phyloP scores from a whole-genome alignment of 371 early-diverging fungal species.

The Chytridium lagenaria region DNA sequence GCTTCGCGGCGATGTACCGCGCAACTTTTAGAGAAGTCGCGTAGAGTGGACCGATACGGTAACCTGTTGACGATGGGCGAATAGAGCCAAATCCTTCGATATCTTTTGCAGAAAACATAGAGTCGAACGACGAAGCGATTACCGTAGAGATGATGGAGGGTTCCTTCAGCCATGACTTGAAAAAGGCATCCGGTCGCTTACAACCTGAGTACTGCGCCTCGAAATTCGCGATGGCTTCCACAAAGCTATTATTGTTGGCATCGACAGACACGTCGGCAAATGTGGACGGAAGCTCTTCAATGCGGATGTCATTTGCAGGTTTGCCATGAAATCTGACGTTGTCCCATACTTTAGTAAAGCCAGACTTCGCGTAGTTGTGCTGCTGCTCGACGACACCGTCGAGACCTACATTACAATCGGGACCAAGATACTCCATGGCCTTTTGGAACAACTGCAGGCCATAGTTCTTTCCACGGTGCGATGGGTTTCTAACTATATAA shows the following conservation, averaged over 20 bases:
- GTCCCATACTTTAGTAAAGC: constrained; percentile 14
- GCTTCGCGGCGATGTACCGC: neutral
- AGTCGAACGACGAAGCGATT: neutral
- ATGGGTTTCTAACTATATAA: constrained; percentile 1
- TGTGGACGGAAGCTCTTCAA: too few relatives aligned
- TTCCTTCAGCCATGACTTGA: constrained; percentile 10
- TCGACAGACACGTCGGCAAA: too few relatives aligned
- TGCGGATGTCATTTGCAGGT: too few relatives aligned
- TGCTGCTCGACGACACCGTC: constrained; percentile 26
- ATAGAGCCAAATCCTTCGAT: constrained; percentile 11
- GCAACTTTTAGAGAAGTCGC: neutral
- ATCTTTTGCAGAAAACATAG: neutral
- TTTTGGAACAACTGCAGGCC: constrained; percentile 9
- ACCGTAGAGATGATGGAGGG: neutral
- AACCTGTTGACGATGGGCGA: constrained; percentile 6
- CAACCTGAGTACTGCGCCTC: constrained; percentile 3
- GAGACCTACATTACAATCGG: constrained; percentile 3
- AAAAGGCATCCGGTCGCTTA: neutral
- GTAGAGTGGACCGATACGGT: constrained; percentile 18
- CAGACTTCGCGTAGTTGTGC: constrained; percentile 12
- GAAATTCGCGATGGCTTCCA: neutral
- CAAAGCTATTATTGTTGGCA: too few relatives aligned
- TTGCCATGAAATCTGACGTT: constrained; percentile 12
- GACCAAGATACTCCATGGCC: constrained; percentile 3
- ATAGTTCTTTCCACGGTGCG: neutral